Evolutionary conservation across 2,329 filamentous ascomycete genomes (phyloP).

Genomic region (Polychaeton citri): DNA sequence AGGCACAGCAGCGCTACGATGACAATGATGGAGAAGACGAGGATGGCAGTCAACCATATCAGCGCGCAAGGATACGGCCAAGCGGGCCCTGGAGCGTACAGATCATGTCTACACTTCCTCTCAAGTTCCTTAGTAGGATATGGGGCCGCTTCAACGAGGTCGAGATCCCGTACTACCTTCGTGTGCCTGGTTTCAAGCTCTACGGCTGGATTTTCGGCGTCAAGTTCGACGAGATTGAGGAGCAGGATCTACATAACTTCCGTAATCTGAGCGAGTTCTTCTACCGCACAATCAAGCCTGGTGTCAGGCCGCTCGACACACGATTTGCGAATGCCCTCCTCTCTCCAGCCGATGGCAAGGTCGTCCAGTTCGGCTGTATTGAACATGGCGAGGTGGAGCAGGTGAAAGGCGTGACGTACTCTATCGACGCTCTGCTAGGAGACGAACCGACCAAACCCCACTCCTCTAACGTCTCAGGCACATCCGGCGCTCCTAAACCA

Average conservation of each 20-base stretch:
- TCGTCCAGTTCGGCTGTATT: constrained; percentile 86
- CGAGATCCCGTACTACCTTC: constrained; percentile 73
- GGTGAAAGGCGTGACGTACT: constrained; percentile 98
- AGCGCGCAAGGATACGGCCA: constrained; percentile 54
- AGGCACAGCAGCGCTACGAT: constrained; percentile 4
- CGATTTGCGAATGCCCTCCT: constrained; percentile 60
- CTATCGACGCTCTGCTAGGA: constrained; percentile 80
- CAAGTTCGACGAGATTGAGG: constrained; percentile 72
- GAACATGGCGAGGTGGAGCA: constrained; percentile 92
- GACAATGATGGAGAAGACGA: constrained; percentile 28
- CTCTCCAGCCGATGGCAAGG: constrained; percentile 77
- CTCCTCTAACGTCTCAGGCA: constrained; percentile 20
- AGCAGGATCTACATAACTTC: constrained; percentile 78
- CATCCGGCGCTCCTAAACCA: constrained; percentile 24
- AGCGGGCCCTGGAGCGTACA: constrained; percentile 87
- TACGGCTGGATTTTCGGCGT: constrained; percentile 90
- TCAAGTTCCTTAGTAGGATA: constrained; percentile 77
- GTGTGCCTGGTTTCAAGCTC: constrained; percentile 79
- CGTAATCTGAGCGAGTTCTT: constrained; percentile 95
- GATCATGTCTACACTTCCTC: constrained; percentile 81
- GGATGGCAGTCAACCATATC: constrained; percentile 35
- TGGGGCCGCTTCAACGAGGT: constrained; percentile 91
- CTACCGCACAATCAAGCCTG: constrained; percentile 86
- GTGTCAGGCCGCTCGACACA: constrained; percentile 70
- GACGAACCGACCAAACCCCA: constrained; percentile 28